Base-by-base conservation (phyloP, 495 filamentous ascomycete species). In the Astrothelium macrocarpum region DNA sequence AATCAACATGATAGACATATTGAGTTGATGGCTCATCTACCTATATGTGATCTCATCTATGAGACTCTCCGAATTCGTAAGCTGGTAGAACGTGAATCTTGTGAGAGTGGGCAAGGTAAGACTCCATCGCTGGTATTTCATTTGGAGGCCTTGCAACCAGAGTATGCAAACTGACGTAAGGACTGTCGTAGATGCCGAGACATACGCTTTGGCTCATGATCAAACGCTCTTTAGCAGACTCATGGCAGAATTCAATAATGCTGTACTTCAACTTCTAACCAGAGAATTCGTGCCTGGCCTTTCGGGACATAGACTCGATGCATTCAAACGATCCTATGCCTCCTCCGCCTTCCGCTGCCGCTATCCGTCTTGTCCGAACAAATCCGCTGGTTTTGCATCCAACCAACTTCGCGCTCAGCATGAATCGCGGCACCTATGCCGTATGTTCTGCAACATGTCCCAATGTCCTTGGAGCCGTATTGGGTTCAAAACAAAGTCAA, bases 341-440 rank as follows among this genome's bases (percentile, higher is more conserved):
- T 58, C 53, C 20, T 58, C 53, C 10, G 53, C 53, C 53, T 58
- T 58, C 53, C 53, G 53, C 20, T 58, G 53, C 20, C 53, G 53
- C 53, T 58, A 58, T 58, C 26, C 53, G 26, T 58, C 53, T n/a
- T 58, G 53, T 58, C 53, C 1, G 20, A 58, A 58, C 9, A n/a
- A 10, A 10, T 20, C 53, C 26, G 20, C 10, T 23, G 20, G 53
- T 11, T 58, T 58, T 58, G 53, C 53, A 10, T 58, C 1, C 9
- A 1, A 58, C 53, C 53, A 20, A 29, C 53, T 58, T 9, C 10
- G 53, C 10, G 20, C 53, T 58, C 53, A 58, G 20, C 53, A 58
- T n/a, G 53, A 58, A 58, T 9, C 53, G 20, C 9, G 10, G 20
- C 53, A 58, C 20, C 20, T 58, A n/a, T n/a, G 1, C 10, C 53